Percentiles rank a stretch among this genome's conserved stretches.
Conservation (phyloP, 1,284 basidiomycete species). For the Trametes polyzona region DNA sequence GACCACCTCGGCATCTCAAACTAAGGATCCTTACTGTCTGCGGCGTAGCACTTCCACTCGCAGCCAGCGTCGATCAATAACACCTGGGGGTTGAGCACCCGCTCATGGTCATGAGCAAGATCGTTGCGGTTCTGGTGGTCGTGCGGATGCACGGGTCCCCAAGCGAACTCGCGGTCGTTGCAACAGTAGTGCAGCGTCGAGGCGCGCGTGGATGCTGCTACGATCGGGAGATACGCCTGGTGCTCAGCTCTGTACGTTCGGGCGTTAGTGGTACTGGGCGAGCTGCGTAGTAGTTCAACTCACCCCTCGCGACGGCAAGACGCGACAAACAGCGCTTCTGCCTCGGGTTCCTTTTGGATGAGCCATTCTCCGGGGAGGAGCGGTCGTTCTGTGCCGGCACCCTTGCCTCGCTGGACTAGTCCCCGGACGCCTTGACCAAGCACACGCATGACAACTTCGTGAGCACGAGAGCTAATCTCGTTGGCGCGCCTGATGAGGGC, state of each 20-base stretch:
- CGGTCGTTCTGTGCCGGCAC: constrained; percentile 54
- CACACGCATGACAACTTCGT: constrained; percentile 90
- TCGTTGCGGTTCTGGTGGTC: constrained; percentile 57
- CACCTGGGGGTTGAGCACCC: constrained; percentile 70
- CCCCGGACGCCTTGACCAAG: constrained; percentile 74
- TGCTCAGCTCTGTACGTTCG: constrained; percentile 64
- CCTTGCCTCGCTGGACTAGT: constrained; percentile 49
- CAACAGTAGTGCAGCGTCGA: constrained; percentile 91
- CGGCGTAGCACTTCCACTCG: constrained; percentile 84
- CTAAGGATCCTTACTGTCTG: constrained; percentile 57
- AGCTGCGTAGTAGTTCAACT: constrained; percentile 27
- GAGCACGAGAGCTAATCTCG: constrained; percentile 83
- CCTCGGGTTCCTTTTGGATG: constrained; percentile 88
- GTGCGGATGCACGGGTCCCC: constrained; percentile 68
- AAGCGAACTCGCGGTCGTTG: constrained; percentile 79
- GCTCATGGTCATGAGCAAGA: constrained; percentile 45
- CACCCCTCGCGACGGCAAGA: constrained; percentile 85
- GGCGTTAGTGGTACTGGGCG: neutral
- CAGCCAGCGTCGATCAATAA: constrained; percentile 92
- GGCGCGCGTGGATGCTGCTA: constrained; percentile 82
- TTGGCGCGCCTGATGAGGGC: constrained; percentile 77
- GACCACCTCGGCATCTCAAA: neutral
- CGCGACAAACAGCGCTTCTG: constrained; percentile 89
- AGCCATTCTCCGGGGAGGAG: constrained; percentile 79
- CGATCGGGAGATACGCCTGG: constrained; percentile 89